phyloP scores from a whole-genome alignment of 2,329 filamentous ascomycete genomes.

The Hypoxylon rubiginosum region DNA sequence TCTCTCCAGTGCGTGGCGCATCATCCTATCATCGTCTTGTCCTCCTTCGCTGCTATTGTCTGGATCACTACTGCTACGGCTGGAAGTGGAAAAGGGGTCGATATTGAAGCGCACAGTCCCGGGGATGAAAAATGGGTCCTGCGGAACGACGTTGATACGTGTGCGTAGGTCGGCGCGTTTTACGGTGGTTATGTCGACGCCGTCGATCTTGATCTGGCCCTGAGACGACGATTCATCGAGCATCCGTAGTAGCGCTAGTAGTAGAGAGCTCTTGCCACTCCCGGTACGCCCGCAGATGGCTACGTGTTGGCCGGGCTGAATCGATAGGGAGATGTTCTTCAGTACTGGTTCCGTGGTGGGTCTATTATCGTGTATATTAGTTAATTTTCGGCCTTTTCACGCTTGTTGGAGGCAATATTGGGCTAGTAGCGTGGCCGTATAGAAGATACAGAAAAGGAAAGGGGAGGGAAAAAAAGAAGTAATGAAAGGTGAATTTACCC shows the following conservation, averaged over 20 bases:
- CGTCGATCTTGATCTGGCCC: slow-evolving; percentile 35
- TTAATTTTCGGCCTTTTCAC: background rate
- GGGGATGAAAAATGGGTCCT: slow-evolving; percentile 39
- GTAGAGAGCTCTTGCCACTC: slow-evolving; percentile 2
- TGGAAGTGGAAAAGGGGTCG: slow-evolving; percentile 23
- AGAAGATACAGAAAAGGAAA: background rate
- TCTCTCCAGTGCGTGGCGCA: slow-evolving; percentile 16
- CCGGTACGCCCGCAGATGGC: slow-evolving; percentile 35
- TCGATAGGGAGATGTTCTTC: slow-evolving; percentile 9
- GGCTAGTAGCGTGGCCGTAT: background rate
- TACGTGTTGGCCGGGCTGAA: slow-evolving; percentile 22
- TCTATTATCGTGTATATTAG: background rate
- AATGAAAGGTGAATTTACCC: background rate
- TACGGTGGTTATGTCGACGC: slow-evolving; percentile 23
- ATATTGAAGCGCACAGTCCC: slow-evolving; percentile 40
- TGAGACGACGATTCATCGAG: slow-evolving; percentile 11
- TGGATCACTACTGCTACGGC: too few relatives aligned
- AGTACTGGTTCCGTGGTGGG: background rate
- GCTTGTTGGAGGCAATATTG: background rate
- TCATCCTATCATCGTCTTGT: slow-evolving; percentile 9
- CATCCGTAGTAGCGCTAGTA: slow-evolving; percentile 36
- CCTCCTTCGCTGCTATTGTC: background rate
- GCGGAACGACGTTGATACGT: slow-evolving; percentile 37
- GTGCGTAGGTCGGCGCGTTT: slow-evolving; percentile 22
- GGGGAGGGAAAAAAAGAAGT: background rate